phyloP scores from a whole-genome alignment of 192 early-diverging fungal species.

The Diversispora epigaea region DNA sequence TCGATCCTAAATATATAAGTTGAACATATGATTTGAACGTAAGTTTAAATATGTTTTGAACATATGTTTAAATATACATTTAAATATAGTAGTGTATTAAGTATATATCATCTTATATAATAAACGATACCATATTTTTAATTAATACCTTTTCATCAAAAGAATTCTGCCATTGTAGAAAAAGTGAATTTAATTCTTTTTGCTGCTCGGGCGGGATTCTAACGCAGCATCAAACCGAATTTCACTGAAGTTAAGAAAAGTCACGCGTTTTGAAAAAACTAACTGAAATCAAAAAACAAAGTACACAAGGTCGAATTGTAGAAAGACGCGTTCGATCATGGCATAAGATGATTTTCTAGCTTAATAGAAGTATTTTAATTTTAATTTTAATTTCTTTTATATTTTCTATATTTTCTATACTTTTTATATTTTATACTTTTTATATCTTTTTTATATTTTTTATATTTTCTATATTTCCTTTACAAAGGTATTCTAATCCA shows the following conservation, averaged over 20 bases:
- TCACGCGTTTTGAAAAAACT: constrained; percentile 11
- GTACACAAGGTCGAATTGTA: background rate
- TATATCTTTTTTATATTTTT: too few species aligned
- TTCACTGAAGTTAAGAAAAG: constrained; percentile 6
- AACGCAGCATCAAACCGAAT: constrained; percentile 6
- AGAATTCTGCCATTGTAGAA: constrained; percentile 27
- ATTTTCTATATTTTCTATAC: too few species aligned
- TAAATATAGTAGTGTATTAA: too few species aligned
- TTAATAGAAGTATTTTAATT: too few species aligned
- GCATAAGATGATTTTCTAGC: too few species aligned
- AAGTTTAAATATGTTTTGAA: background rate
- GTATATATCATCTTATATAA: background rate
- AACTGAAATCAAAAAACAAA: constrained; percentile 1
- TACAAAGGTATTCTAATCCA: background rate
- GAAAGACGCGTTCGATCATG: too few species aligned
- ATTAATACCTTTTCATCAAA: constrained; percentile 24
- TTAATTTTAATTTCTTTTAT: too few species aligned
- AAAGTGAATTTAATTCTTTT: constrained; percentile 24
- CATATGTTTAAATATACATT: too few species aligned
- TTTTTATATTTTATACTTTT: too few species aligned
- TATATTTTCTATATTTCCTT: background rate
- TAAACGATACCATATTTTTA: background rate
- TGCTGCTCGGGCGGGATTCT: constrained; percentile 28
- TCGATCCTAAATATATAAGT: constrained; percentile 34
- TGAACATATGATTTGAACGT: background rate